Evolutionary conservation across 2,329 filamentous ascomycete genomes (phyloP).

Genomic region (Pseudopyrenochaeta lycopersici): DNA sequence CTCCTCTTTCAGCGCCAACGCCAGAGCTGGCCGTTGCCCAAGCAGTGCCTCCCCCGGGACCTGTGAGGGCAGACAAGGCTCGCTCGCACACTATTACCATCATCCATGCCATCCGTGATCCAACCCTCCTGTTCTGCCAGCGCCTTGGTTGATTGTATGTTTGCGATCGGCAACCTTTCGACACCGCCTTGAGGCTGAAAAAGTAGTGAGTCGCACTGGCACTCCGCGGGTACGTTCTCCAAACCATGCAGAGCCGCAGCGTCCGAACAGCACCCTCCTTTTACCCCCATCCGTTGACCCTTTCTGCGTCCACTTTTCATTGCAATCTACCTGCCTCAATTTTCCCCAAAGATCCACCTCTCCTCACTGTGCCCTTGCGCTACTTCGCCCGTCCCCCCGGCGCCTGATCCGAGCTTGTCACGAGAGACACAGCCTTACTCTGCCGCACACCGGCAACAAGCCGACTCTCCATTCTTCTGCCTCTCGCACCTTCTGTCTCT

Average conservation of each 20-base stretch:
- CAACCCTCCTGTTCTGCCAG: conserved; percentile 18
- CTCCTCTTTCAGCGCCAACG: conserved; percentile 18
- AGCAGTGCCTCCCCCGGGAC: conserved; percentile 8
- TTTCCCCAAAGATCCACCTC: not conserved
- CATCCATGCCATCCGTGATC: conserved; percentile 19
- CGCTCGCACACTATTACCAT: conserved; percentile 9
- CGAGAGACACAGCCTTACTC: conserved; percentile 20
- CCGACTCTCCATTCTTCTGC: conserved; percentile 8
- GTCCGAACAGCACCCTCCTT: conserved; percentile 10
- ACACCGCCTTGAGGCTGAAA: conserved; percentile 51
- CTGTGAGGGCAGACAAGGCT: conserved; percentile 12
- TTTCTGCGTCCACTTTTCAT: conserved; percentile 16
- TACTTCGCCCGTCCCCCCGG: conserved; percentile 20
- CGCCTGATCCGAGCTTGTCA: conserved; percentile 19
- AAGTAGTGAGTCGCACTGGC: conserved; percentile 44
- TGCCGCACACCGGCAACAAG: conserved; percentile 18
- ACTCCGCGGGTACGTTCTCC: conserved; percentile 46
- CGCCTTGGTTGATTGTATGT: conserved; percentile 33
- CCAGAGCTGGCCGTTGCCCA: conserved; percentile 3
- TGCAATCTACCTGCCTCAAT: conserved; percentile 8
- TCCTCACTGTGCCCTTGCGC: conserved; percentile 18
- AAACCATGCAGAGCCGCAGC: conserved; percentile 46
- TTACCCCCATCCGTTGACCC: conserved; percentile 20
- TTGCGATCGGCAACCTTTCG: conserved; percentile 44
- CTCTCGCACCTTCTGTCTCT: conserved; percentile 11